Base-by-base conservation (phyloP, 2,329 filamentous ascomycete genomes). In the Leptodontidium sp. region DNA sequence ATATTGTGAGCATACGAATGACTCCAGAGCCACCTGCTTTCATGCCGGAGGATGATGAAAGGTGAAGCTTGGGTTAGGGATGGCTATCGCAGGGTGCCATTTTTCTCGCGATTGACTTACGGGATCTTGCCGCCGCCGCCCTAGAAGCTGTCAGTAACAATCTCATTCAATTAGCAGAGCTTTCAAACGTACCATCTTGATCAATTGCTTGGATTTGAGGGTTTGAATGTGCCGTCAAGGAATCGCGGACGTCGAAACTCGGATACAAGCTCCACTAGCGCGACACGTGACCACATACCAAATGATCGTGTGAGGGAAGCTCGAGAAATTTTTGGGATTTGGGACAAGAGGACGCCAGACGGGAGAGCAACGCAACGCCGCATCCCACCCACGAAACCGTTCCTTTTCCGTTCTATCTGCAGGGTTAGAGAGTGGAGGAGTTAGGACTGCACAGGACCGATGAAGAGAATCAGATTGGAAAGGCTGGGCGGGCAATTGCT, bases 51-150 rank as follows among this genome's bases (percentile, higher is more conserved):
- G 29, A 32, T 32, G 6, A 32, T 32, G 29, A 32, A 6, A 6
- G 3, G 3, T 97, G 77, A 32, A 50, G 40, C 59, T 29, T 21
- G 4, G 47, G 68, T 75, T 58, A 74, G 73, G 68, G 58, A 68
- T 61, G n/a, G 61, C 2, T 49, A 61, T 49, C 61, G 59, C 58
- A 40, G 6, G 14, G 53, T 49, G 68, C 47, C 17, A 12, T 68
- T 68, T 66, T 66, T 68, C 62, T 55, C 59, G 65, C 61, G 65
- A 72, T 77, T 72, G 73, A 77, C 86, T 77, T 86, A 92, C 88
- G 88, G 87, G 75, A 92, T 87, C 83, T 92, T 92, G 82, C 88
- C 90, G 85, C 94, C 93, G 84, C 92, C 92, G 84, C 92, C 92
- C 91, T 90, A 73, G 29, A 65, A 70, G 71, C 64, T 73, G 80